Conservation (phyloP, 176 grass and related monocot genomes). For the Paspalum notatum region DNA sequence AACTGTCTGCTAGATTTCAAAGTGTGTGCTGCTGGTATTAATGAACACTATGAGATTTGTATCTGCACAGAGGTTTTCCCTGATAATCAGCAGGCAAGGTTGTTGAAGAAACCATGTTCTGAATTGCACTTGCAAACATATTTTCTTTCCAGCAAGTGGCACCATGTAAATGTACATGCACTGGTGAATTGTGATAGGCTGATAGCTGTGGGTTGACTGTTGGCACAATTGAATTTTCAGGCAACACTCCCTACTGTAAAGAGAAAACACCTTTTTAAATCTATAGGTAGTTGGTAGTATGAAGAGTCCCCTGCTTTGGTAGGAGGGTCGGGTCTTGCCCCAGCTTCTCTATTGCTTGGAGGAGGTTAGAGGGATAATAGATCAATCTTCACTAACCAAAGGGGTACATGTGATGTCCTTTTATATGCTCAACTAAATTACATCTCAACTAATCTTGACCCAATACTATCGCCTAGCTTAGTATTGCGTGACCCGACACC, state of each 20-base stretch:
- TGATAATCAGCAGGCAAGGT: neutral
- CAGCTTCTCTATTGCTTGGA: too few species aligned
- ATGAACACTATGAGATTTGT: neutral
- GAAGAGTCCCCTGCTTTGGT: too few species aligned
- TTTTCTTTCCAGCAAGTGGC: neutral
- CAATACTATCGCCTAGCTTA: too few species aligned
- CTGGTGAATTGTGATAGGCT: slow-evolving; percentile 15
- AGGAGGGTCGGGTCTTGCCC: too few species aligned
- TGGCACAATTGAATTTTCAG: slow-evolving; percentile 8
- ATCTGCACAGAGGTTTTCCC: neutral
- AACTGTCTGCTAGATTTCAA: neutral
- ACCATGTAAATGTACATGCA: neutral
- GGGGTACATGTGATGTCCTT: too few species aligned
- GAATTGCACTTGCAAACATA: slow-evolving; percentile 13
- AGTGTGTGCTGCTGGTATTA: slow-evolving; percentile 1
- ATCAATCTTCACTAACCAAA: too few species aligned
- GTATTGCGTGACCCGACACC: too few species aligned
- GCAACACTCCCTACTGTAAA: slow-evolving; percentile 9
- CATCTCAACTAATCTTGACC: too few species aligned
- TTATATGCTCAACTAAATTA: too few species aligned
- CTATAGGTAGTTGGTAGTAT: neutral
- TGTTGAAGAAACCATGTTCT: slow-evolving; percentile 15
- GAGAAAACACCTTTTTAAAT: neutral
- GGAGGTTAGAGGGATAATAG: too few species aligned
- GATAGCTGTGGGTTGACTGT: slow-evolving; percentile 9